A percentile compares a stretch with the other conserved stretches of the same genome.
phyloP scores from a whole-genome alignment of 768 basidiomycete species.

The Lactarius sanguifluus region DNA sequence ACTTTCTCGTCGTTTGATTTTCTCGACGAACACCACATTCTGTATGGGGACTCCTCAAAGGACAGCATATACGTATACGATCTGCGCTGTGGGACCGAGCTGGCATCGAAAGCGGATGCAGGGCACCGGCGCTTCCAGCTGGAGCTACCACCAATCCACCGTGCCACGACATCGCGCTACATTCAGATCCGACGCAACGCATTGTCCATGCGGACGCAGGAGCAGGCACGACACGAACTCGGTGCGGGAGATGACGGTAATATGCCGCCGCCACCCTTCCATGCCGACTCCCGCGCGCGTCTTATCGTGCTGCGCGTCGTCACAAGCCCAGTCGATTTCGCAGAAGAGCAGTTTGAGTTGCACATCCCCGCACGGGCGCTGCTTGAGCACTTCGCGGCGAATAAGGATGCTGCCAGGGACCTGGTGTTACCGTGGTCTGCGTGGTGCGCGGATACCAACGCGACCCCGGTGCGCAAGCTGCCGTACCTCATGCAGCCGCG shows the following conservation, averaged over 20 bases:
- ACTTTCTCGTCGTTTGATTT: slow-evolving; percentile 20
- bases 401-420: neutral
- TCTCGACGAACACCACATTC: slow-evolving; percentile 22
- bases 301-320: slow-evolving; percentile 12
- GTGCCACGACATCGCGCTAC: slow-evolving; percentile 9
- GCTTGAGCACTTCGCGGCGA: neutral
- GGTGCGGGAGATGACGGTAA: neutral
- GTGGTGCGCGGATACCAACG: neutral
- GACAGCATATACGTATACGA: slow-evolving; percentile 22
- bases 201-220: slow-evolving; percentile 6
- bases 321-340: slow-evolving; percentile 16
- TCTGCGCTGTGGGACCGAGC: neutral
- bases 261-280: neutral
- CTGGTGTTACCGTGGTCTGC: slow-evolving; percentile 9
- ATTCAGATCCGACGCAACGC: slow-evolving; percentile 20
- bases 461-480: neutral
- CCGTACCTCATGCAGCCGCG: slow-evolving; percentile 11
- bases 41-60: slow-evolving; percentile 3
- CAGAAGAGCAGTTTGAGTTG: slow-evolving; percentile 21
- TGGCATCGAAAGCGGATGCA: neutral
- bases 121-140: slow-evolving; percentile 8
- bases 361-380: slow-evolving; percentile 13
- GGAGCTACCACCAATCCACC: slow-evolving; percentile 11
- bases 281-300: slow-evolving; percentile 18
- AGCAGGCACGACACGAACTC: neutral